A percentile compares a stretch with the other conserved stretches of the same genome.
Evolutionary conservation across 2,329 filamentous ascomycete genomes (phyloP).

Genomic region (Emergomyces orientalis): DNA sequence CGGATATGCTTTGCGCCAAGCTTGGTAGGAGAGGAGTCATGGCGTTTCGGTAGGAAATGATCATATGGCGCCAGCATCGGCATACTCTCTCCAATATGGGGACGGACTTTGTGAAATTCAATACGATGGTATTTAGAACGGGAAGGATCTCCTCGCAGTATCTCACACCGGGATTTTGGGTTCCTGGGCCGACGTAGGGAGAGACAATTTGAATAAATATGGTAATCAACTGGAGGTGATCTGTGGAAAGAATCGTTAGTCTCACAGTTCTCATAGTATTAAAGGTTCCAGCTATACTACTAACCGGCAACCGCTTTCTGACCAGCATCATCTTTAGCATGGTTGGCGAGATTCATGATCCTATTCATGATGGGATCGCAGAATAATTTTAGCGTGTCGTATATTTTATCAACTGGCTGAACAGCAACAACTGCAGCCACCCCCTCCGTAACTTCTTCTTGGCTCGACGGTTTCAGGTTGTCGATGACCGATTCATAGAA

Average conservation of each 20-base stretch:
- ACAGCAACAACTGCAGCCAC: conserved; percentile 85
- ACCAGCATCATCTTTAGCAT: conserved; percentile 69
- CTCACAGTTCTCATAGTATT: conserved; percentile 5
- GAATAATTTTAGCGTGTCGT: conserved; percentile 80
- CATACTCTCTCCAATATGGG: conserved; percentile 92
- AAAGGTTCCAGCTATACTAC: conserved; percentile 17
- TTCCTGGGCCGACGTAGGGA: conserved; percentile 60
- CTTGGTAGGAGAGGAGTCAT: conserved; percentile 76
- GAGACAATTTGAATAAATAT: conserved; percentile 73
- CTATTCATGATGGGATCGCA: conserved; percentile 82
- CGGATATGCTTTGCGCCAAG: conserved; percentile 79
- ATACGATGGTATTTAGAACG: conserved; percentile 72
- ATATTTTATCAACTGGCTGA: conserved; percentile 70
- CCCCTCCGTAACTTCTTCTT: conserved; percentile 93
- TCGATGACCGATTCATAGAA: conserved; percentile 90
- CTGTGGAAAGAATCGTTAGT: conserved; percentile 32
- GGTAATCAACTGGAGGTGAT: conserved; percentile 85
- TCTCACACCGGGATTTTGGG: conserved; percentile 83
- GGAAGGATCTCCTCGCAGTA: conserved; percentile 95
- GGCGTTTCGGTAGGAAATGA: conserved; percentile 85
- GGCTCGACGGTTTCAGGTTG: conserved; percentile 72
- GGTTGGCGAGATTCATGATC: conserved; percentile 77
- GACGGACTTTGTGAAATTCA: conserved; percentile 74
- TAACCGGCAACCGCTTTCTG: conserved; percentile 78
- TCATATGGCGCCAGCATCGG: conserved; percentile 92